These are phyloP conservation scores for Phytophthora multivora DNA, from an alignment of 352 stramenopile genomes.

Conservation along the genomic window DNA sequence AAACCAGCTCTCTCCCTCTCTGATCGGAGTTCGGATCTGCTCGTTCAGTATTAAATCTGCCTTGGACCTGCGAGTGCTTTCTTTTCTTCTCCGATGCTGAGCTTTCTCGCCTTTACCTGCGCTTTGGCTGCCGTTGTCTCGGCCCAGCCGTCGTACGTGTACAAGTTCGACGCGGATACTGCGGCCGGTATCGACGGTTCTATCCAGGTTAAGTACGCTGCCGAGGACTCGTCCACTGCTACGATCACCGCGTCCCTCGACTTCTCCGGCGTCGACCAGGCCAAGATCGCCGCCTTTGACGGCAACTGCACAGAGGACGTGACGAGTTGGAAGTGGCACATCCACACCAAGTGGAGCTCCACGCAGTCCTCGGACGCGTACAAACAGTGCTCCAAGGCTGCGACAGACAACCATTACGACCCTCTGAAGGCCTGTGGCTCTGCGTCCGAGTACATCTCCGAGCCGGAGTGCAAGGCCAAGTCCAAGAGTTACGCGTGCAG, in stretches of 20 bases:
- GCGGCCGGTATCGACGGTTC: conserved; percentile 41
- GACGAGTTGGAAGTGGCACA: conserved; percentile 60
- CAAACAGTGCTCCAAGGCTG: conserved; percentile 45
- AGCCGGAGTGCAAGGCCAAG: conserved; percentile 33
- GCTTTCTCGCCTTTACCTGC: conserved; percentile 4
- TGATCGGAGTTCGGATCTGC: not conserved
- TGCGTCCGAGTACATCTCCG: conserved; percentile 46
- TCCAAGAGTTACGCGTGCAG: conserved; percentile 48
- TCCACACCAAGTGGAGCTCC: conserved; percentile 56
- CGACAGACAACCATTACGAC: conserved; percentile 67
- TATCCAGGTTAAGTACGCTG: conserved; percentile 45
- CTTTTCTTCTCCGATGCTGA: not conserved
- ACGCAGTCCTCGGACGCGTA: conserved; percentile 38
- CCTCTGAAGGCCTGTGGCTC: conserved; percentile 47
- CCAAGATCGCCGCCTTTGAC: conserved; percentile 33
- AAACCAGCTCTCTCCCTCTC: not conserved
- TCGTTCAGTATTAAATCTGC: conserved; percentile 8
- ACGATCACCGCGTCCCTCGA: conserved; percentile 49
- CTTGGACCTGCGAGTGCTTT: conserved; percentile 4
- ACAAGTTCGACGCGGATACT: conserved; percentile 43
- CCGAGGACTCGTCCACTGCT: conserved; percentile 27
- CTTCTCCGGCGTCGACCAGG: conserved; percentile 40
- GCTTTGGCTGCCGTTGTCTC: conserved; percentile 17
- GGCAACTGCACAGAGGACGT: conserved; percentile 45
- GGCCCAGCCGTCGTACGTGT: conserved; percentile 37